These are phyloP conservation scores for Pseudogymnoascus destructans DNA, from an alignment of 2,329 filamentous ascomycete species.

Conservation along the genomic window DNA sequence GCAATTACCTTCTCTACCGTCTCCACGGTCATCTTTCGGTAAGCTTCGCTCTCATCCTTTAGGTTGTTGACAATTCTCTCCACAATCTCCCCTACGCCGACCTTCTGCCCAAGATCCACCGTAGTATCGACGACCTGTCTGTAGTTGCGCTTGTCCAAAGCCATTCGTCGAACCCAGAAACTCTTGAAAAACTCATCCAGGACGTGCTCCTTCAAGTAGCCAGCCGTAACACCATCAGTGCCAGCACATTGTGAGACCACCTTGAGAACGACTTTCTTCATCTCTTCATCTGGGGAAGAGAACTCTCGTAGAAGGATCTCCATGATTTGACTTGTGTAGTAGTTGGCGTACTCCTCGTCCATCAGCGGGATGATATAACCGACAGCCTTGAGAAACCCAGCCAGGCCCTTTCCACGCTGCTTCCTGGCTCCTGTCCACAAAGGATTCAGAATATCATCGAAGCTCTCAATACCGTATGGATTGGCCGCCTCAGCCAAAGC, in stretches of 20 bases:
- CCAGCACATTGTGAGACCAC: constrained; percentile 92
- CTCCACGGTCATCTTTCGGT: constrained; percentile 98
- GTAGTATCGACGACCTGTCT: constrained; percentile 96
- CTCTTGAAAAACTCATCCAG: constrained; percentile 96
- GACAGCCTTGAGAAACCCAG: constrained; percentile 92
- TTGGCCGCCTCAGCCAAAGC: constrained; percentile 92
- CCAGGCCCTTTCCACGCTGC: constrained; percentile 89
- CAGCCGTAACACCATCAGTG: constrained; percentile 87
- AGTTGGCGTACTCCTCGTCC: constrained; percentile 99
- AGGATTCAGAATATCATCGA: constrained; percentile 93
- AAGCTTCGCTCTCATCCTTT: constrained; percentile 95
- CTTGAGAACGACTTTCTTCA: constrained; percentile 99
- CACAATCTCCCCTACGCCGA: constrained; percentile 91
- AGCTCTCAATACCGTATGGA: constrained; percentile 97
- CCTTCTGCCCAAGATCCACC: constrained; percentile 91
- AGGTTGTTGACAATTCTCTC: constrained; percentile 88
- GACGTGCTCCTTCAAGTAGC: constrained; percentile 90
- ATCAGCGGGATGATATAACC: constrained; percentile 97
- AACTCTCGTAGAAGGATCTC: constrained; percentile 94
- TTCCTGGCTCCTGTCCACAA: constrained; percentile 94
- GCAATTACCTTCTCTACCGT: constrained; percentile 95
- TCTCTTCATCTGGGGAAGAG: constrained; percentile 92
- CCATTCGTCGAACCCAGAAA: constrained; percentile 97
- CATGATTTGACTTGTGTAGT: constrained; percentile 98
- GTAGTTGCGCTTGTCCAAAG: constrained; percentile 93